Evolutionary conservation across 345 rosid genomes (phyloP), one percentile per base, ranked within the genome.

Genomic region (Heritiera littoralis): DNA sequence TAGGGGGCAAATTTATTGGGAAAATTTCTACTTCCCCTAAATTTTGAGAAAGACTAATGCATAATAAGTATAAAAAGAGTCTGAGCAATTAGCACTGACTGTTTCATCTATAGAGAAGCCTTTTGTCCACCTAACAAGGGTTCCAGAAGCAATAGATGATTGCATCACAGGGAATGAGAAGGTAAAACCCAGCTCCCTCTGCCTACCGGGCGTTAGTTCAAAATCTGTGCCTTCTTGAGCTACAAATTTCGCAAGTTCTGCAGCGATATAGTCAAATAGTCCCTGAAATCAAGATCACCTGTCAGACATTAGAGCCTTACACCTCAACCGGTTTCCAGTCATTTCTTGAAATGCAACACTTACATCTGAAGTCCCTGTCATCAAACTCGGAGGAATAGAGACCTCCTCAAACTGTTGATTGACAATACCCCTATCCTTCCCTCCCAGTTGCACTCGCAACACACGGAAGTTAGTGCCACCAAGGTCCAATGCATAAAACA

Each of bases 391-490:
- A 78, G 99, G 98, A 83, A 94, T 94, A 0, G 97, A 89, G 48
- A 92, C 95, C 88, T 94, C 98, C 59, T 83, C 89, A 18, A 78
- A 89, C 81, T 96, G 95, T 88, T 89, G 93, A 71, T 84, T 88
- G 78, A 94, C 82, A 69, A 92, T 86, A 58, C 89, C 89, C 32
- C 23, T 84, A 76, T 85, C 86, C 80, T 77, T 89, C 69, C 97
- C 99, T 14, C 98, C 97, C 59, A 97, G 80, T 65, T 90, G 89
- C 78, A 94, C 94, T 73, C 99, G 90, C 77, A 96, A 75, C 23
- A 90, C 94, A 64, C 98, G 99, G 84, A 96, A 96, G 82, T 96
- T 96, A 56, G 99, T 96, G 61, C 99, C 99, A 4, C 98, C 99
- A 77, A 96, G 91, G 86, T 96, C 99, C 86, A 96, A 84, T 46